These are phyloP conservation scores for Microbotryum violaceum DNA, from an alignment of 1,284 basidiomycete species.

Conservation along the genomic window DNA sequence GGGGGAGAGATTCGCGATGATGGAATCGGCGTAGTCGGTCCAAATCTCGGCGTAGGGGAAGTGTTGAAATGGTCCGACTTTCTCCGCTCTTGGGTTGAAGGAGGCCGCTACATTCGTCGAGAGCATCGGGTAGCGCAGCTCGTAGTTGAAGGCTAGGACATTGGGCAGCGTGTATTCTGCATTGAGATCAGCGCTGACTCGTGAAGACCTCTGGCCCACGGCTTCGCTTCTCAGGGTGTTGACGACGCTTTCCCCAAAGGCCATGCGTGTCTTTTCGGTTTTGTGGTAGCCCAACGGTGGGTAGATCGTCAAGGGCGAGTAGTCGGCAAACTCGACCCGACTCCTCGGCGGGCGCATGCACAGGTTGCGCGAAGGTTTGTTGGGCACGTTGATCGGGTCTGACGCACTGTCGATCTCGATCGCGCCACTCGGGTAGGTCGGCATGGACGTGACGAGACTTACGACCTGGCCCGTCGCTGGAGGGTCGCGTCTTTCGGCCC, in stretches of 20 bases:
- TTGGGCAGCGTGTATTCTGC: constrained; percentile 25
- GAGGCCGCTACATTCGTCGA: constrained; percentile 12
- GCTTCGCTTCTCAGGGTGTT: constrained; percentile 20
- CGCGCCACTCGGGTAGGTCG: constrained; percentile 26
- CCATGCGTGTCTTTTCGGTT: constrained; percentile 15
- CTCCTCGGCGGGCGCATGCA: constrained; percentile 31
- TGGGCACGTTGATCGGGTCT: constrained; percentile 28
- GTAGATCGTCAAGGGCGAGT: constrained; percentile 34
- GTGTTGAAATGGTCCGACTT: constrained; percentile 29
- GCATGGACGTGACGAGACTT: constrained; percentile 21
- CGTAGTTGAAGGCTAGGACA: constrained; percentile 38
- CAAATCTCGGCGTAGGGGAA: constrained; percentile 35
- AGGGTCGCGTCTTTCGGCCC: constrained; percentile 26
- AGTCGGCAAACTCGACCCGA: constrained; percentile 31
- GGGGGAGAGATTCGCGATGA: constrained; percentile 25
- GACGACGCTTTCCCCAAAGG: constrained; percentile 35
- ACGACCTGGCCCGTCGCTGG: constrained; percentile 35
- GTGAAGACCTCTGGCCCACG: constrained; percentile 24
- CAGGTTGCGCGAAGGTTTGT: constrained; percentile 33
- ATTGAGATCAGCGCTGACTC: constrained; percentile 1
- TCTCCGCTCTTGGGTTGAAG: constrained; percentile 6
- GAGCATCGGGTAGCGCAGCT: constrained; percentile 36
- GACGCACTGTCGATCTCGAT: constrained; percentile 33
- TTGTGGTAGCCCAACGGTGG: constrained; percentile 32
- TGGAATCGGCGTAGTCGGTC: constrained; percentile 28